These are phyloP conservation scores for Fusarium nanum DNA, from an alignment of 2,329 filamentous ascomycete species.

Conservation along the genomic window DNA sequence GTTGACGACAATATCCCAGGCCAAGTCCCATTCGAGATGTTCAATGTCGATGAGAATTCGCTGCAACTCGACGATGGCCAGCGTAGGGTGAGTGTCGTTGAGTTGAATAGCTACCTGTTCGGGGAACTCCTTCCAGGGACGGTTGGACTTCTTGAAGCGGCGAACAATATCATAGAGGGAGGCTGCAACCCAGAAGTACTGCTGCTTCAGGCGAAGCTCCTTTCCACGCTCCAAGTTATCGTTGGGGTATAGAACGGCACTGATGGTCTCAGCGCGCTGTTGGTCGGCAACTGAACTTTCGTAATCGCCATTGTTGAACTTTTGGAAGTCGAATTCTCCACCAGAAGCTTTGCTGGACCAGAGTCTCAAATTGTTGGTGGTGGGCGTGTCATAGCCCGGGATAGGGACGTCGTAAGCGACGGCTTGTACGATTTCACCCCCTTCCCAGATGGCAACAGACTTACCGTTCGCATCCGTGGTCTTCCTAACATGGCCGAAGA, in stretches of 20 bases:
- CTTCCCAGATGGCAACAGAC: conserved; percentile 82
- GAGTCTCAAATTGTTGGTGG: conserved; percentile 95
- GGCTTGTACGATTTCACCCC: conserved; percentile 90
- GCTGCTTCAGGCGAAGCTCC: conserved; percentile 96
- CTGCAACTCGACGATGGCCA: conserved; percentile 95
- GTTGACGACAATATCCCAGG: conserved; percentile 82
- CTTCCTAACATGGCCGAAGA: conserved; percentile 88
- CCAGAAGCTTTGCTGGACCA: conserved; percentile 98
- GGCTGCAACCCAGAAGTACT: conserved; percentile 99
- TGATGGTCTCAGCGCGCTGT: conserved; percentile 98
- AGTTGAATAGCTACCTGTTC: conserved; percentile 97
- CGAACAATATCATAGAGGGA: conserved; percentile 96
- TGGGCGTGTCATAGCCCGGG: conserved; percentile 87
- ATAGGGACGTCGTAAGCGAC: conserved; percentile 94
- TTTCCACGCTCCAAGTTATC: conserved; percentile 97
- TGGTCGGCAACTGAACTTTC: conserved; percentile 98
- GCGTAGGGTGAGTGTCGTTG: conserved; percentile 96
- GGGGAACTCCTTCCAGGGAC: conserved; percentile 90
- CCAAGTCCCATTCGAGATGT: conserved; percentile 91
- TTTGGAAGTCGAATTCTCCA: conserved; percentile 98
- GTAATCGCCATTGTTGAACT: conserved; percentile 98
- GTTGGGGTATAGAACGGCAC: conserved; percentile 95
- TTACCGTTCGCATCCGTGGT: conserved; percentile 81
- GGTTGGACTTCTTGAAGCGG: conserved; percentile 96
- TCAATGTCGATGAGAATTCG: conserved; percentile 91